A percentile compares a stretch with the other conserved stretches of the same genome.
Conservation (phyloP, 129 eudicot species). For the Heracleum sosnowskyi region DNA sequence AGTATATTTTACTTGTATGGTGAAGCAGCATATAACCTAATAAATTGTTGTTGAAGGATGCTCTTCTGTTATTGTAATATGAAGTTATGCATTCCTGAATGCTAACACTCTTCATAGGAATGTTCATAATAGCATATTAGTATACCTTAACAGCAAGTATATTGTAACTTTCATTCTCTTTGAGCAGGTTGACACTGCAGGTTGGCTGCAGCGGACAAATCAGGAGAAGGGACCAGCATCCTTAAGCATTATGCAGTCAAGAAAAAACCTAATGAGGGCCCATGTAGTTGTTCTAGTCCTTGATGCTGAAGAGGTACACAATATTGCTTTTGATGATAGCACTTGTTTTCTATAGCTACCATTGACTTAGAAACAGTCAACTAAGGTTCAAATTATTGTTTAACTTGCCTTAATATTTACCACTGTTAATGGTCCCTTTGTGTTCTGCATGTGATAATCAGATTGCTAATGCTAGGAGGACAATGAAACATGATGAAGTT, state of each 20-base stretch:
- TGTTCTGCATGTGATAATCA: conserved; percentile 11
- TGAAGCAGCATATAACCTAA: background rate
- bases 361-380: background rate
- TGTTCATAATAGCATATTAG: background rate
- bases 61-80: background rate
- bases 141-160: background rate
- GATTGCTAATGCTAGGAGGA: conserved; percentile 70
- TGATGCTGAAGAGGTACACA: conserved; percentile 85
- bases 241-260: conserved; percentile 82
- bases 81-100: background rate
- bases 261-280: conserved; percentile 93
- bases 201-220: conserved; percentile 88
- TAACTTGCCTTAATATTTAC: background rate
- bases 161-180: conserved; percentile 5
- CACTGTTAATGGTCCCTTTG: background rate
- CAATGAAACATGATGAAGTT: conserved; percentile 93
- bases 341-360: background rate
- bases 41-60: background rate
- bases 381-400: background rate
- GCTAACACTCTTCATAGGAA: background rate
- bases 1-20: background rate
- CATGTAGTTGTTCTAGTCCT: conserved; percentile 92
- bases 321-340: background rate
- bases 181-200: conserved; percentile 93
- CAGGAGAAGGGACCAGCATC: conserved; percentile 89